These are phyloP conservation scores for Diaporthe humulicola DNA, from an alignment of 2,329 filamentous ascomycete genomes.

Conservation along the genomic window DNA sequence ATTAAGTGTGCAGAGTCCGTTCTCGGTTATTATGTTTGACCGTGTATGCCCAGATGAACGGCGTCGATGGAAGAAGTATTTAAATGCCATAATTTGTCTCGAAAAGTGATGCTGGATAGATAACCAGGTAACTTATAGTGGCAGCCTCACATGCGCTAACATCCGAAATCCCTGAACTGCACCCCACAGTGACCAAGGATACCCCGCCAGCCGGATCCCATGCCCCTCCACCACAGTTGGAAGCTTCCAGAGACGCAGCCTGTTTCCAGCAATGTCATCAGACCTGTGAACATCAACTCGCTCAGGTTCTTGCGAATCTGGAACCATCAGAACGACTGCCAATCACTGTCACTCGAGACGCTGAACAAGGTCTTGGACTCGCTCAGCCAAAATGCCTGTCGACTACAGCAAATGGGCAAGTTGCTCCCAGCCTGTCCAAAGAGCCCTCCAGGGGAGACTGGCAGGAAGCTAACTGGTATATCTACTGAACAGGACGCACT, in stretches of 20 bases:
- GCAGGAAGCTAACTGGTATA: slow-evolving; percentile 1
- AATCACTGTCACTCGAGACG: not conserved
- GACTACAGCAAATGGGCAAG: slow-evolving; percentile 76
- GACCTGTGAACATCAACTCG: not conserved
- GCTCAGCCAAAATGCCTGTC: slow-evolving; percentile 56
- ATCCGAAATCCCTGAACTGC: not conserved
- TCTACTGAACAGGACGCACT: slow-evolving; percentile 76
- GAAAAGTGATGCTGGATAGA: not conserved
- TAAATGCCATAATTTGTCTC: no score
- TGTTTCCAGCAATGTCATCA: not conserved
- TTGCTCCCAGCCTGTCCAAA: slow-evolving; percentile 17
- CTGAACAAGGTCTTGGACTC: not conserved
- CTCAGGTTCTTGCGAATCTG: not conserved
- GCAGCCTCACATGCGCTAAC: not conserved
- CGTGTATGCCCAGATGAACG: not conserved
- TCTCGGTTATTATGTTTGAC: not conserved
- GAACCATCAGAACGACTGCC: not conserved
- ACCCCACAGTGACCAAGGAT: not conserved
- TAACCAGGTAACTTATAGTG: not conserved
- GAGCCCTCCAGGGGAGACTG: slow-evolving; percentile 32
- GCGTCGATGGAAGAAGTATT: not conserved
- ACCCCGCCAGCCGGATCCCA: slow-evolving; percentile 16
- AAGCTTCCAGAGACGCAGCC: slow-evolving; percentile 28
- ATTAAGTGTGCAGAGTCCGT: not conserved
- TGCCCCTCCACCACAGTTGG: not conserved